A percentile compares a stretch with the other conserved stretches of the same genome.
Evolutionary conservation across 768 basidiomycete species (phyloP).

Genomic region (Gloeopeniophorella convolvens): DNA sequence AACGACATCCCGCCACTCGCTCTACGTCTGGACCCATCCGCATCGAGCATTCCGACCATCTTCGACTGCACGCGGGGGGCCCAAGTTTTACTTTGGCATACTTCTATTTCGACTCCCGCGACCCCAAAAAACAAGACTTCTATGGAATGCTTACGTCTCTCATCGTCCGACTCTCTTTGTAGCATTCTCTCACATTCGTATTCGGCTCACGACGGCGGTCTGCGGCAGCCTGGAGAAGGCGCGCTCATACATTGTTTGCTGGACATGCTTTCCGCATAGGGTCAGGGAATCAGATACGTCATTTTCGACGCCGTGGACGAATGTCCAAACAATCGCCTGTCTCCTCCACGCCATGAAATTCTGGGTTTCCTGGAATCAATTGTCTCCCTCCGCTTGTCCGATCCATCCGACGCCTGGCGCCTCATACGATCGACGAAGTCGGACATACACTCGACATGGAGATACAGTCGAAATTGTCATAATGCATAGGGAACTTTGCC

Average conservation of each 20-base stretch:
- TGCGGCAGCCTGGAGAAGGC: neutral
- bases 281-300: neutral
- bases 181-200: neutral
- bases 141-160: neutral
- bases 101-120: neutral
- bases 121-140: neutral
- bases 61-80: neutral
- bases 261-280: neutral
- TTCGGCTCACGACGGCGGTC: neutral
- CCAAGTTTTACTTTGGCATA: neutral
- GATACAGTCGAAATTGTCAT: too few relatives aligned
- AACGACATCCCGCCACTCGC: too few relatives aligned
- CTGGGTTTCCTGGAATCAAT: neutral
- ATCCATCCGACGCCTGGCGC: neutral
- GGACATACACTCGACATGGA: neutral
- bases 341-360: neutral
- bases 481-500: too few relatives aligned
- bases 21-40: too few relatives aligned
- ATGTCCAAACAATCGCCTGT: neutral
- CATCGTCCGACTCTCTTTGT: neutral
- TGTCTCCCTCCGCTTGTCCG: neutral
- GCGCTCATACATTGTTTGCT: neutral
- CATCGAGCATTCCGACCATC: too few relatives aligned
- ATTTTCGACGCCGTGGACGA: neutral
- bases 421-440: neutral